phyloP scores from a whole-genome alignment of 2,329 filamentous ascomycete species.

The Verticillium dahliae region DNA sequence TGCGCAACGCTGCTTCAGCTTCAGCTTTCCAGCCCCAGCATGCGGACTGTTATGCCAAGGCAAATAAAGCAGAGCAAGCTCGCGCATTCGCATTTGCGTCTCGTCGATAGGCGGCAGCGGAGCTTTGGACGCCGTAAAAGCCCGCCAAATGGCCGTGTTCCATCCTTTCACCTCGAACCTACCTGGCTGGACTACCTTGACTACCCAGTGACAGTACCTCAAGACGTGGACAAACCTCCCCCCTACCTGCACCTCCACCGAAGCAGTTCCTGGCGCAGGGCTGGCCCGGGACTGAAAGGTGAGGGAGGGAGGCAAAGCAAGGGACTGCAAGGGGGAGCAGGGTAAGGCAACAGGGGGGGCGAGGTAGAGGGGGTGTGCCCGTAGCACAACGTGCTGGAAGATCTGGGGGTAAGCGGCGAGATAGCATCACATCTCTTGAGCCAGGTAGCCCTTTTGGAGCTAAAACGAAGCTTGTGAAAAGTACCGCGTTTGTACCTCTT shows the following conservation, averaged over 20 bases:
- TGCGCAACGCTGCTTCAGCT: neutral
- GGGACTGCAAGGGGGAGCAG: neutral
- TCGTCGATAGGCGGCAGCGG: neutral
- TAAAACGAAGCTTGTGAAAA: constrained; percentile 1
- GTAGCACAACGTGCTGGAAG: constrained; percentile 2
- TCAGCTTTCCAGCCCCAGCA: neutral
- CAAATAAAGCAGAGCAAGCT: neutral
- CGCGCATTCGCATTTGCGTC: neutral
- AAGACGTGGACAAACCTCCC: neutral
- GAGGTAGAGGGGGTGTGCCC: neutral
- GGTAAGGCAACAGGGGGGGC: neutral
- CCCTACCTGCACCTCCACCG: neutral
- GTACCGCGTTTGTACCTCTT: neutral
- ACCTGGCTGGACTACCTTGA: neutral
- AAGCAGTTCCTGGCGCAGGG: neutral
- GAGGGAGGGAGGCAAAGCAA: neutral
- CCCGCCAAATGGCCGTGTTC: neutral
- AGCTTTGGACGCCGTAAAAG: neutral
- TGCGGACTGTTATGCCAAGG: neutral
- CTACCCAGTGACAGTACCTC: too few species aligned
- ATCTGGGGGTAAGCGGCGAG: constrained; percentile 1
- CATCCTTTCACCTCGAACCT: neutral
- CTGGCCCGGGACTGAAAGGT: neutral
- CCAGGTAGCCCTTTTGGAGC: neutral
- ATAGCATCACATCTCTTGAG: constrained; percentile 2